Conservation (phyloP, 352 stramenopile genomes). For the Pythium vanterpoolii region DNA sequence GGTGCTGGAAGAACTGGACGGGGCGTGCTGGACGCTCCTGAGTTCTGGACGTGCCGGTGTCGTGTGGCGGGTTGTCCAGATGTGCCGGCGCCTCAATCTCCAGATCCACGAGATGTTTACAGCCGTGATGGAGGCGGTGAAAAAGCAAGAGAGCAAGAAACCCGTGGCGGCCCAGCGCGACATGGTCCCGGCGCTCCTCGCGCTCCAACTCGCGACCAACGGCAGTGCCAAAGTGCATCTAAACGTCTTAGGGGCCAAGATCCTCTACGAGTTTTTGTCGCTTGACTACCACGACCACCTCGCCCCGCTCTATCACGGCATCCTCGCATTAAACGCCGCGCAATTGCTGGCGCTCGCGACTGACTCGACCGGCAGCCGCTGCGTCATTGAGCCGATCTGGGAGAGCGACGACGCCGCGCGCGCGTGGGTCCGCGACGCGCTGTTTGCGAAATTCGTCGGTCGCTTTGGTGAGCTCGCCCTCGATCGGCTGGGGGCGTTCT, state of each 20-base stretch:
- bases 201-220: slow-evolving; percentile 57
- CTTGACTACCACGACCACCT: slow-evolving; percentile 52
- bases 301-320: slow-evolving; percentile 51
- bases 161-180: slow-evolving; percentile 59
- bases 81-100: slow-evolving; percentile 61
- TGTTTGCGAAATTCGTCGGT: slow-evolving; percentile 69
- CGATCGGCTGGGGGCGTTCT: slow-evolving; percentile 74
- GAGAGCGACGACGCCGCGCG: slow-evolving; percentile 51
- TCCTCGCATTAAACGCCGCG: slow-evolving; percentile 59
- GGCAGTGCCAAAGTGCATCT: slow-evolving; percentile 56
- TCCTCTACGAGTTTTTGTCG: slow-evolving; percentile 66
- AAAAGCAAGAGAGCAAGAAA: slow-evolving; percentile 81
- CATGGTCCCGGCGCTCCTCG: slow-evolving; percentile 61
- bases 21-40: slow-evolving; percentile 65
- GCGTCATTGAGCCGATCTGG: slow-evolving; percentile 76
- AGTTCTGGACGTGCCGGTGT: slow-evolving; percentile 67
- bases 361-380: slow-evolving; percentile 78
- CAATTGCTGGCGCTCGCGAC: slow-evolving; percentile 73
- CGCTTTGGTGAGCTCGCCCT: slow-evolving; percentile 67
- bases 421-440: slow-evolving; percentile 55
- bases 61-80: slow-evolving; percentile 74
- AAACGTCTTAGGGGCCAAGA: slow-evolving; percentile 76
- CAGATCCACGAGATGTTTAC: slow-evolving; percentile 51
- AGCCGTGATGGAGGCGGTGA: slow-evolving; percentile 51
- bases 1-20: slow-evolving; percentile 56